phyloP scores from a whole-genome alignment of 495 filamentous ascomycete species.

The Darksidea phi region DNA sequence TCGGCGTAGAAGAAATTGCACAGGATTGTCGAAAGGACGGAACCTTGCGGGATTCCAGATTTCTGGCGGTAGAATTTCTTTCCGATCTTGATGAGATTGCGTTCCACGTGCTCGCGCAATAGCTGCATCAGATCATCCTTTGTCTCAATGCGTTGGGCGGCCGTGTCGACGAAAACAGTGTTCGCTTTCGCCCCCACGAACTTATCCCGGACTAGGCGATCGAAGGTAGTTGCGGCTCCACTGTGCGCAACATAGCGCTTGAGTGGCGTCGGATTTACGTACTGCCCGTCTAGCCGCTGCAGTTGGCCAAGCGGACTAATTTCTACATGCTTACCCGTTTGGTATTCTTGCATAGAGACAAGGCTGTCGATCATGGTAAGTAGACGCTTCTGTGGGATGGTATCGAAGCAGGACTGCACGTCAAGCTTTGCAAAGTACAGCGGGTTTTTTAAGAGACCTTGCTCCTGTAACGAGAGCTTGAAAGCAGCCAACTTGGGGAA shows the following conservation, averaged over 20 bases:
- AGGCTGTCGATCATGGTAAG: constrained; percentile 64
- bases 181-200: constrained; percentile 53
- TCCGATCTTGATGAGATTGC: constrained; percentile 84
- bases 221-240: constrained; percentile 51
- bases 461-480: constrained; percentile 48
- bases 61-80: constrained; percentile 88
- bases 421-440: constrained; percentile 91
- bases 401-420: constrained; percentile 90
- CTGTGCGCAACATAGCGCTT: constrained; percentile 66
- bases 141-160: constrained; percentile 52
- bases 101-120: constrained; percentile 70
- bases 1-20: constrained; percentile 95
- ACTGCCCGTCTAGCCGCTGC: constrained; percentile 25
- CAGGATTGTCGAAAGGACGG: constrained; percentile 75
- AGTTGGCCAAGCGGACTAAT: constrained; percentile 52
- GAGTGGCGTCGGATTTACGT: constrained; percentile 24
- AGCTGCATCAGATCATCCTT: constrained; percentile 64
- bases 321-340: constrained; percentile 71
- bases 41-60: constrained; percentile 89
- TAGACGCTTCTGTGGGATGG: constrained; percentile 79
- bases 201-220: constrained; percentile 53
- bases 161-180: constrained; percentile 73
- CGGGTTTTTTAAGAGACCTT: constrained; percentile 33
- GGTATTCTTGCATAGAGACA: constrained; percentile 64
- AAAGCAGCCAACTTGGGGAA: constrained; percentile 73